Conservation (phyloP, 1,284 basidiomycete species). For the Trametes hirsuta region DNA sequence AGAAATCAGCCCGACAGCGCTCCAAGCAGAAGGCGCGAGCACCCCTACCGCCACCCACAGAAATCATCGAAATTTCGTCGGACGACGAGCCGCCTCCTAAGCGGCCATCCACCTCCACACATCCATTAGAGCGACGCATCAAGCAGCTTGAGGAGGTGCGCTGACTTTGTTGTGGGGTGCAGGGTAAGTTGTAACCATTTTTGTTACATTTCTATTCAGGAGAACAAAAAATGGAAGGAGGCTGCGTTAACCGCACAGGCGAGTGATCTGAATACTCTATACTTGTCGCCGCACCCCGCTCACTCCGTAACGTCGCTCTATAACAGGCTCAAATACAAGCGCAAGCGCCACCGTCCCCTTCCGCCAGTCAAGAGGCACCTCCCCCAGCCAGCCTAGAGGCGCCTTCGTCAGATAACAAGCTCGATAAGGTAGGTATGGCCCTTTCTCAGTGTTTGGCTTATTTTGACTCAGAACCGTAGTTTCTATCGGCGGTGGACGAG, state of each 20-base stretch:
- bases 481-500: conserved; percentile 53
- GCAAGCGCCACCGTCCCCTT: background rate
- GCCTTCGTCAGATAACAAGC: background rate
- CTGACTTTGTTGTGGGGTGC: background rate
- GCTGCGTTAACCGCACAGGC: background rate
- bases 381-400: background rate
- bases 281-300: background rate
- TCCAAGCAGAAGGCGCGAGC: conserved; percentile 22
- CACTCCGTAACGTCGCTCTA: background rate
- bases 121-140: conserved; percentile 15
- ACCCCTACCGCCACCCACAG: conserved; percentile 15
- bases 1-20: conserved; percentile 13
- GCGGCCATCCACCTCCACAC: conserved; percentile 2
- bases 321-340: background rate
- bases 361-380: background rate
- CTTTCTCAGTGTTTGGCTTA: background rate
- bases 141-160: conserved; percentile 29
- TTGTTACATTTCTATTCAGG: conserved; percentile 2
- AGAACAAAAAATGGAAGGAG: conserved; percentile 17
- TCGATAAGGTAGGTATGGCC: conserved; percentile 4
- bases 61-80: conserved; percentile 32
- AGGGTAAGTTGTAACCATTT: background rate
- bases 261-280: background rate
- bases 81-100: conserved; percentile 32
- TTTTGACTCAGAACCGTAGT: conserved; percentile 33